Conservation (phyloP, 2,329 filamentous ascomycete genomes). For the Neobulgaria alba region DNA sequence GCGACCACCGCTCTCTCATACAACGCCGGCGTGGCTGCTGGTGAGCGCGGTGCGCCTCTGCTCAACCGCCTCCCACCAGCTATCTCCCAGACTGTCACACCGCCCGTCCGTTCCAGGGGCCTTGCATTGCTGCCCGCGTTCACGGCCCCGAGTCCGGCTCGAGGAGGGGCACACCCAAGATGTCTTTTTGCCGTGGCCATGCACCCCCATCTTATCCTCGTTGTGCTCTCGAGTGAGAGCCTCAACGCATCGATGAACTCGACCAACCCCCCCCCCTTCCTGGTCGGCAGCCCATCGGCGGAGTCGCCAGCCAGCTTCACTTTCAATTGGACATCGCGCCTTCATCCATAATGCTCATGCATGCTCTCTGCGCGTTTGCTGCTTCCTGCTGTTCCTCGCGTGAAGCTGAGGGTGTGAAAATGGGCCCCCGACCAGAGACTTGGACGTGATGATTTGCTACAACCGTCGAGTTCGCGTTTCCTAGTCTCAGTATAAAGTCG, state of each 20-base stretch:
- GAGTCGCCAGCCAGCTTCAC: neutral
- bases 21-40: conserved; percentile 8
- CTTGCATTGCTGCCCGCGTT: too few species aligned
- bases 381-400: conserved; percentile 4
- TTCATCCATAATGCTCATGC: conserved; percentile 11
- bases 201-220: too few species aligned
- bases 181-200: too few species aligned
- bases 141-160: too few species aligned
- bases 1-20: conserved; percentile 4
- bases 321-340: conserved; percentile 12
- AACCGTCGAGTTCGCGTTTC: conserved; percentile 2
- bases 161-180: too few species aligned
- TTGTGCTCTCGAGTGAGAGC: too few species aligned
- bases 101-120: too few species aligned
- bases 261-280: too few species aligned
- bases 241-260: too few species aligned
- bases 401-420: conserved; percentile 1
- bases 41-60: neutral
- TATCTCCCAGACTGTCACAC: too few species aligned
- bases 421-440: conserved; percentile 4
- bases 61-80: too few species aligned
- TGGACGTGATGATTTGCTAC: conserved; percentile 18
- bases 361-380: conserved; percentile 16
- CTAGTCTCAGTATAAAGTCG: conserved; percentile 12
- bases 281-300: too few species aligned